Evolutionary conservation across 768 basidiomycete species (phyloP), one percentile per base, ranked within the genome.

Genomic region (Pleurotus giganteus): DNA sequence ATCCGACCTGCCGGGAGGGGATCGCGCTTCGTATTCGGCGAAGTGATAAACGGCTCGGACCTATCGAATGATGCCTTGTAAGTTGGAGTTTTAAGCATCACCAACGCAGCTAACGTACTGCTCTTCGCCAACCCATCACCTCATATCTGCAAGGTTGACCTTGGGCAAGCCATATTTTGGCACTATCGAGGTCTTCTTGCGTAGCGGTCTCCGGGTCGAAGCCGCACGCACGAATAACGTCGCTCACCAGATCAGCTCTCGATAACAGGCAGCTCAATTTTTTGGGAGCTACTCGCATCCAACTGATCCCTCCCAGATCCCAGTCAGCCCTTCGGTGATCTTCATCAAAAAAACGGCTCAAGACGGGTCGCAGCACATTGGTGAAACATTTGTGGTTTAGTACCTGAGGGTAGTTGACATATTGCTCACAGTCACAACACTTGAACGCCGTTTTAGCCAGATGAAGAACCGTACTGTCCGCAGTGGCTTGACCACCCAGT

Each of bases 171-270:
- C n/a, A n/a, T n/a, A n/a, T n/a, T n/a, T n/a, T n/a, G n/a, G n/a
- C n/a, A n/a, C n/a, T n/a, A n/a, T n/a, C n/a, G n/a, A n/a, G n/a
- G n/a, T 62, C 46, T 39, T 53, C 54, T 15, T 62, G 65, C 4
- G 62, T 71, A 19, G 65, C 61, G 17, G 54, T 56, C 13, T 17
- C 43, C 15, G 56, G 41, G 43, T 67, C 60, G 61, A 72, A 56
- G 15, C 63, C 63, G 56, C 69, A 70, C 3, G 65, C 67, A 47
- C 63, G 58, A 31, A 74, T 41, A n/a, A 75, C 51, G n/a, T 60
- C 60, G 31, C 57, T 58, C 12, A 71, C 70, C 12, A 15, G 13
- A 17, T n/a, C 15, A 17, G n/a, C n/a, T 7, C 7, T 7, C 19
- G 19, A 13, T 7, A 15, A 17, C 13, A 19, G 19, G 31, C 13